Base-by-base conservation (phyloP, 495 filamentous ascomycete species). In the Aspergillus funiculosus region DNA sequence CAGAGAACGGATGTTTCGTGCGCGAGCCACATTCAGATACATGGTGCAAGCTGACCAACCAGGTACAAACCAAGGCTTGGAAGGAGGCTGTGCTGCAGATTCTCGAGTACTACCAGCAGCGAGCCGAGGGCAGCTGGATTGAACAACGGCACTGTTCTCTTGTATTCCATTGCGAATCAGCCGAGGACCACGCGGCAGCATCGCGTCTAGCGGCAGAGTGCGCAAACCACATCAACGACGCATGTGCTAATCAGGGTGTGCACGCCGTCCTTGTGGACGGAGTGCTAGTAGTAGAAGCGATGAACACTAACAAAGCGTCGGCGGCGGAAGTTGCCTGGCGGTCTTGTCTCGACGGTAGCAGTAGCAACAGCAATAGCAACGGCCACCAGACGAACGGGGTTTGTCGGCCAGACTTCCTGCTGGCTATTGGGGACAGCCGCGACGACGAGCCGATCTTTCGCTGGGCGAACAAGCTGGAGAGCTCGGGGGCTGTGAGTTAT, bases 361-460 rank as follows among this genome's bases (percentile, higher is more conserved):
- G n/a, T n/a, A n/a, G n/a, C n/a, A n/a, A n/a, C n/a, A n/a, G n/a
- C n/a, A n/a, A n/a, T n/a, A n/a, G n/a, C n/a, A n/a, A n/a, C n/a
- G n/a, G n/a, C n/a, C n/a, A n/a, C 21, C 50, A 63, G 19, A 58
- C 72, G 46, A 49, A 69, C 0, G 47, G 60, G 0, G 63, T 63
- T 8, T 61, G 71, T 24, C 59, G 63, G 50, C 78, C 81, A 0
- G 86, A 94, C 55, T 95, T 95, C 63, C 61, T 96, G 30, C 77
- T 95, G 62, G 86, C 92, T 6, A 74, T 87, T 34, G 90, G 90
- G 27, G 88, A 95, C 58, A 85, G 86, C 31, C 85, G 90, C 5
- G 90, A 95, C 46, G 90, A 96, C 53, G 90, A 95, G 59, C 82
- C 87, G 35, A 82, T 94, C 17, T 96, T 90, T 71, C 85, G 82